Evolutionary conservation across 768 basidiomycete species (phyloP).

Genomic region (Chlorophyllum brunneum): DNA sequence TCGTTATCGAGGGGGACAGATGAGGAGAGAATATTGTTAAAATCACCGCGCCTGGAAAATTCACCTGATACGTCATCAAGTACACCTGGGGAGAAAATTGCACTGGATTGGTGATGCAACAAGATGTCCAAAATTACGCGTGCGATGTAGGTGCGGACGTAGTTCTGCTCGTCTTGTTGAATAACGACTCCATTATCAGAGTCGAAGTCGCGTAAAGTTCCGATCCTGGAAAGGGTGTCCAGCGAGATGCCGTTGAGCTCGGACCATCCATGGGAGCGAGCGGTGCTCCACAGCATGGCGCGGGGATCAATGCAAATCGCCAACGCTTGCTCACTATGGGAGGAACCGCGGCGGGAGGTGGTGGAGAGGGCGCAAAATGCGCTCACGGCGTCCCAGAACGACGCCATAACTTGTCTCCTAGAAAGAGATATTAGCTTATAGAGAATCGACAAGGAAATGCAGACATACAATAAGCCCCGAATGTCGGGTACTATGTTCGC

Average conservation of each 20-base stretch:
- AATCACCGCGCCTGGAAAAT: neutral
- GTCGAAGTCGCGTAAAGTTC: neutral
- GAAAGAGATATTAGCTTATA: neutral
- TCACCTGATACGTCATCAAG: neutral
- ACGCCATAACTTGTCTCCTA: neutral
- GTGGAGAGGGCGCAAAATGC: neutral
- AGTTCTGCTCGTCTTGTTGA: neutral
- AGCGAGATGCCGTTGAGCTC: neutral
- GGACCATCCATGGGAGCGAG: slow-evolving; percentile 4
- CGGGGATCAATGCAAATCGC: neutral
- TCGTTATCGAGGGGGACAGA: neutral
- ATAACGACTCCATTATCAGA: neutral
- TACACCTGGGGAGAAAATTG: neutral
- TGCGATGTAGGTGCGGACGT: neutral
- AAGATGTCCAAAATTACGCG: neutral
- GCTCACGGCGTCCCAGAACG: neutral
- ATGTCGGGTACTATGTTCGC: neutral
- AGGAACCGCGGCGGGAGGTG: neutral
- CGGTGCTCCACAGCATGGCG: neutral
- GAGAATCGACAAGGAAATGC: too few species aligned
- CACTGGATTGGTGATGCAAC: neutral
- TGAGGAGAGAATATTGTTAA: neutral
- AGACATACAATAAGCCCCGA: neutral
- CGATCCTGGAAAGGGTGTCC: neutral
- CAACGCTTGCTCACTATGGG: neutral